These are phyloP conservation scores for Phialophora verrucosa DNA, from an alignment of 2,329 filamentous ascomycete species.

Conservation along the genomic window DNA sequence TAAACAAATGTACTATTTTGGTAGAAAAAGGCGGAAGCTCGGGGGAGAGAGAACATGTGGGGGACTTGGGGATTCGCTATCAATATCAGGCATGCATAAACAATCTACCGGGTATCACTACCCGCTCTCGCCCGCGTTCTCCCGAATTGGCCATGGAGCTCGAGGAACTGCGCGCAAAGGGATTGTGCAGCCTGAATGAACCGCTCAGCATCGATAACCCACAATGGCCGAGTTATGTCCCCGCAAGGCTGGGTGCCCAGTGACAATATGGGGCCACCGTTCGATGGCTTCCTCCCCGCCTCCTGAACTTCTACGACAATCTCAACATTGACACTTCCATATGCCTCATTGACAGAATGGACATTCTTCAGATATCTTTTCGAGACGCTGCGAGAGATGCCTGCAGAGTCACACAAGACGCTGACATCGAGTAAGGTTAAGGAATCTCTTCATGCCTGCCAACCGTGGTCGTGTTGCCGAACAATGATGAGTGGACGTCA, in stretches of 20 bases:
- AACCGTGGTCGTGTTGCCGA: not conserved
- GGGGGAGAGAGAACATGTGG: conserved; percentile 24
- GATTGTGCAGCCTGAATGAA: conserved; percentile 1
- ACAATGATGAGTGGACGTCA: not conserved
- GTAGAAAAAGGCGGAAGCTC: conserved; percentile 33
- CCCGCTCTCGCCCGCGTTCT: conserved; percentile 6
- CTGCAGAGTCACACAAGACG: not conserved
- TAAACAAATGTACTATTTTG: conserved; percentile 37
- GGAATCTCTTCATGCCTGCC: not conserved
- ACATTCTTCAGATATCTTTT: not conserved
- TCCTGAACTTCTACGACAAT: not conserved
- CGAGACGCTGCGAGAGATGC: not conserved
- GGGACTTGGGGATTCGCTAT: conserved; percentile 12
- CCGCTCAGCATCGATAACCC: not conserved
- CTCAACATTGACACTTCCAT: not conserved
- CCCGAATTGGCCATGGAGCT: conserved; percentile 2
- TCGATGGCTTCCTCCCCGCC: not conserved
- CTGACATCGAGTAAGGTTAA: not conserved
- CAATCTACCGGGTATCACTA: conserved; percentile 3
- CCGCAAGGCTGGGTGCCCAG: not conserved
- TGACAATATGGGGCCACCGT: no score
- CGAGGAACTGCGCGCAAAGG: not conserved
- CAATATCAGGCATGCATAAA: conserved; percentile 10
- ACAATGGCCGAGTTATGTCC: not conserved
- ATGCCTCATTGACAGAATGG: not conserved